Evolutionary conservation across 208 protist species (phyloP).

Genomic region (Leptomonas seymouri): DNA sequence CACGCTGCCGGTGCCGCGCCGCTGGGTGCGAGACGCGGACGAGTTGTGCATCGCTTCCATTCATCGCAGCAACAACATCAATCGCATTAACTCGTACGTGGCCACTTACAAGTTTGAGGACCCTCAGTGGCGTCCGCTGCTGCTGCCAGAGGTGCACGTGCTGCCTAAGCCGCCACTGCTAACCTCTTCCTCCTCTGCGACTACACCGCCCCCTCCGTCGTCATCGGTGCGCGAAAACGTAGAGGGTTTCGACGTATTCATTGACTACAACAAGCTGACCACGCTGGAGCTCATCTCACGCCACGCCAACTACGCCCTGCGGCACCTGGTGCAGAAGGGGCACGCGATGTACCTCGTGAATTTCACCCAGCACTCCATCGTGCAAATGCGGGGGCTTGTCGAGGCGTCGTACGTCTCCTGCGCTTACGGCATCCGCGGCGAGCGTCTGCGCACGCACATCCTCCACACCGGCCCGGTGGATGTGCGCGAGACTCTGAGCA

Average conservation of each 20-base stretch:
- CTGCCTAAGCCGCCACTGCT: slow-evolving; percentile 18
- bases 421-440: slow-evolving; percentile 71
- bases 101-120: slow-evolving; percentile 91
- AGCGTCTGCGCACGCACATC: slow-evolving; percentile 85
- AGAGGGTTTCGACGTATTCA: slow-evolving; percentile 39
- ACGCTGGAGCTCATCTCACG: slow-evolving; percentile 76
- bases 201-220: slow-evolving; percentile 9
- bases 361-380: slow-evolving; percentile 77
- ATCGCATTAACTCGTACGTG: slow-evolving; percentile 79
- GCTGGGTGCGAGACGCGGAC: slow-evolving; percentile 85
- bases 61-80: slow-evolving; percentile 78
- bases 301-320: slow-evolving; percentile 81
- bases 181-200: not conserved
- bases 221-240: not conserved
- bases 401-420: slow-evolving; percentile 86
- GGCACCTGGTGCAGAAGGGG: slow-evolving; percentile 87
- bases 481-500: slow-evolving; percentile 62
- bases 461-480: slow-evolving; percentile 81
- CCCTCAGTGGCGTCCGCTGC: slow-evolving; percentile 80
- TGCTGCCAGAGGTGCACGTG: slow-evolving; percentile 72
- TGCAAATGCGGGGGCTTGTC: slow-evolving; percentile 77
- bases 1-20: slow-evolving; percentile 37
- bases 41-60: slow-evolving; percentile 83
- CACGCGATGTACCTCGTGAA: slow-evolving; percentile 85
- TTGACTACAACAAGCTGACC: slow-evolving; percentile 84